Conservation (phyloP, 148 eudicot genomes). For the Rhododendron griersonianum region DNA sequence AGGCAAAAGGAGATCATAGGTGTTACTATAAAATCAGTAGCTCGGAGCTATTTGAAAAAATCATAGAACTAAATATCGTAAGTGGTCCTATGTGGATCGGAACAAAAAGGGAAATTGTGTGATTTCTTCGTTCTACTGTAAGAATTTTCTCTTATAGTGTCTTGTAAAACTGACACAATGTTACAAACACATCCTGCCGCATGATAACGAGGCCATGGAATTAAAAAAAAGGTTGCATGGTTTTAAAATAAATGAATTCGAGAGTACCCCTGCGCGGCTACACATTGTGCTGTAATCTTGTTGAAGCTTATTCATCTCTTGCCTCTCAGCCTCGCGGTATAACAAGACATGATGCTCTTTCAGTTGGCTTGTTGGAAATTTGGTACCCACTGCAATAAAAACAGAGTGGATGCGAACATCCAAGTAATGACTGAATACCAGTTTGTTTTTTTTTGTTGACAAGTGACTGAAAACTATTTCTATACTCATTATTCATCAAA, state of each 20-base stretch:
- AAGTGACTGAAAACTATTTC: background rate
- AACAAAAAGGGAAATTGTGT: background rate
- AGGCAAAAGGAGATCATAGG: background rate
- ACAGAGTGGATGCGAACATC: background rate
- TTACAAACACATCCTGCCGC: background rate
- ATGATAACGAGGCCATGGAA: background rate
- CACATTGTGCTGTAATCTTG: constrained; percentile 47
- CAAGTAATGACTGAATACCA: background rate
- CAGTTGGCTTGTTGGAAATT: constrained; percentile 39
- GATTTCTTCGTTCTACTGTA: background rate
- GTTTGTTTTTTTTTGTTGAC: too few species aligned
- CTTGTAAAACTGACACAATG: background rate
- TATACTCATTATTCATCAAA: background rate
- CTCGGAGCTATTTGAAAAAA: background rate
- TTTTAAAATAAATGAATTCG: background rate
- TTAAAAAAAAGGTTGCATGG: background rate
- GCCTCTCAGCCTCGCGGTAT: constrained; percentile 52
- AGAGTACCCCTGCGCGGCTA: constrained; percentile 53
- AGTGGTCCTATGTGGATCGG: background rate
- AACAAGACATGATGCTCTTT: constrained; percentile 34
- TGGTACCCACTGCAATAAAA: constrained; percentile 54
- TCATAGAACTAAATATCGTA: background rate
- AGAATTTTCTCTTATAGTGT: background rate
- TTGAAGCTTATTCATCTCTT: constrained; percentile 34
- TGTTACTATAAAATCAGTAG: background rate